Base-by-base conservation (phyloP, 148 eudicot genomes). In the Chenopodium formosanum region DNA sequence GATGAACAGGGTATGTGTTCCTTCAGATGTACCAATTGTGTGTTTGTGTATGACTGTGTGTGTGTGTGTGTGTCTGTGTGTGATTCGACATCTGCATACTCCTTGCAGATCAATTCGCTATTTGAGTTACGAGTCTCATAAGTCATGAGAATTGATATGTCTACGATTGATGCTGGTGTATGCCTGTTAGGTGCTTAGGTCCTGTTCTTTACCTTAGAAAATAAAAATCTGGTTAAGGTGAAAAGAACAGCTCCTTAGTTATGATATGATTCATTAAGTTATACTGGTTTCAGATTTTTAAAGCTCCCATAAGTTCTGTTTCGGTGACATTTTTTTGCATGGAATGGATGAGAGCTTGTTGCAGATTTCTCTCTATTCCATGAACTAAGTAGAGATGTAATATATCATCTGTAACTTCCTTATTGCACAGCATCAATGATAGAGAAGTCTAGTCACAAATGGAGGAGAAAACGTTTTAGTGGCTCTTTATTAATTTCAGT, bases 1-100 rank as follows among this genome's bases (percentile, higher is more conserved):
- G 84, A 95, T 84, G 98, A 95, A 84, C 98, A 95, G 88, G 97
- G 97, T 95, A 89, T 50, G 82, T 84, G 40, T 60, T 56, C 66
- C 70, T 65, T 29, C 40, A 2, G 22, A 10, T 25, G n/a, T 82
- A 34, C 63, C 78, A 66, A 69, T n/a, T 37, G 22, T 23, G 1
- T 72, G 27, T 46, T 1, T 69, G 37, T 70, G 17, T 69, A 37
- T 37, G 6, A 37, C 37, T 34, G 4, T 34, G 34, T 65, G 1
- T 27, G 20, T 40, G 14, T 44, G 19, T 32, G 34, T 70, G 16
- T 32, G 25, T 25, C 25, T 25, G 25, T 25, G 2, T 10, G 12
- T 2, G 32, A 12, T 13, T 66, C 14, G 44, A 34, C 10, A 34
- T 2, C 8, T 70, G 52, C 7, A 40, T 70, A 23, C 50, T 34